Percentiles rank a stretch among this genome's conserved stretches.
These are phyloP conservation scores for Candida vaughaniae DNA, from an alignment of 805 yeast species.

Conservation along the genomic window DNA sequence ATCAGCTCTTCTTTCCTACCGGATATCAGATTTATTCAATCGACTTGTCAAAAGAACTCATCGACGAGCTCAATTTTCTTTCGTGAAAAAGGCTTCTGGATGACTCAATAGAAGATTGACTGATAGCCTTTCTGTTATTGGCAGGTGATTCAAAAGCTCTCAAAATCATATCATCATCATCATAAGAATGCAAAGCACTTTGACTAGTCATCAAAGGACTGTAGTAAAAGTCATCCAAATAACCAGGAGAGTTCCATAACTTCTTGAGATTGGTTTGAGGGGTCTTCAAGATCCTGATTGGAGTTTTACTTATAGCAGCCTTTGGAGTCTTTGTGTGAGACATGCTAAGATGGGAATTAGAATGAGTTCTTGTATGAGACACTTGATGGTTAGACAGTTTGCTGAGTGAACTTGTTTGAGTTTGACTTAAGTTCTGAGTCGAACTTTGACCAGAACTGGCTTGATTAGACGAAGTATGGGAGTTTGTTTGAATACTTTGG, in stretches of 20 bases:
- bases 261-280: conserved; percentile 46
- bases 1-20: too few relatives aligned
- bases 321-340: conserved; percentile 32
- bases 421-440: not conserved
- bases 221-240: conserved; percentile 64
- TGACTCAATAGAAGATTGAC: conserved; percentile 2
- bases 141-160: conserved; percentile 34
- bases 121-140: conserved; percentile 6
- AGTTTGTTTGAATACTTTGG: not conserved
- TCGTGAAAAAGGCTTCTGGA: conserved; percentile 7
- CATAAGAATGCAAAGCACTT: conserved; percentile 35
- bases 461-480: conserved; percentile 5
- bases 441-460: not conserved
- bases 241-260: conserved; percentile 66
- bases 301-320: conserved; percentile 29
- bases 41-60: conserved; percentile 3
- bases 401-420: not conserved
- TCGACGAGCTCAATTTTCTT: conserved; percentile 7
- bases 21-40: too few relatives aligned
- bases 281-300: conserved; percentile 35
- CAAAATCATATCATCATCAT: conserved; percentile 46
- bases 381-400: conserved; percentile 7
- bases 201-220: conserved; percentile 31
- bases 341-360: conserved; percentile 3
- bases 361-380: conserved; percentile 8